A percentile compares a stretch with the other conserved stretches of the same genome.
phyloP scores from a whole-genome alignment of 148 eudicot genomes.

The Fagopyrum tataricum region DNA sequence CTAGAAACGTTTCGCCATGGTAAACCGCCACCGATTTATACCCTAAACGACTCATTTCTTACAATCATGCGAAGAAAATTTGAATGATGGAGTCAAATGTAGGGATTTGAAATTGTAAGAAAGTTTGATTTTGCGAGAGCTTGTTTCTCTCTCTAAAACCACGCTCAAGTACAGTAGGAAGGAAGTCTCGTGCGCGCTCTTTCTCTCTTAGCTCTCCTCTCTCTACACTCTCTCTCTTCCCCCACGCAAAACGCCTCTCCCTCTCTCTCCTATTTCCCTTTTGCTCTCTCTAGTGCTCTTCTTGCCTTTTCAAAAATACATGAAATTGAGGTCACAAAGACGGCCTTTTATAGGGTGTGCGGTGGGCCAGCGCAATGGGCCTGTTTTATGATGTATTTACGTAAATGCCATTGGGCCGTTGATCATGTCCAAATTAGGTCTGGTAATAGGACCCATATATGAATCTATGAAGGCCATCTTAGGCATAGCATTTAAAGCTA shows the following conservation, averaged over 20 bases:
- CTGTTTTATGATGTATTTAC: background rate
- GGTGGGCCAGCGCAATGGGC: constrained; percentile 5
- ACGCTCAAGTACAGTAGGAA: constrained; percentile 4
- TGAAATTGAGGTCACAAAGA: background rate
- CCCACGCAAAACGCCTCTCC: background rate
- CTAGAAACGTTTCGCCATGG: constrained; percentile 51
- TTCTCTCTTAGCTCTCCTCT: constrained; percentile 4
- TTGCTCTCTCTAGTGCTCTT: background rate
- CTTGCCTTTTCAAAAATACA: background rate
- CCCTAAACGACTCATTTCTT: constrained; percentile 53
- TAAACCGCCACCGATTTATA: constrained; percentile 52
- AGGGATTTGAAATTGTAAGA: background rate
- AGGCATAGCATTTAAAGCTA: too few species aligned
- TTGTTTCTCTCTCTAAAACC: background rate
- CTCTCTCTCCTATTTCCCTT: background rate
- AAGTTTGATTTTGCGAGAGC: background rate
- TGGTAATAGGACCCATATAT: too few species aligned
- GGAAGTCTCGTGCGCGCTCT: constrained; percentile 6
- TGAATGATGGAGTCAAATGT: background rate
- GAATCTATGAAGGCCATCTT: too few species aligned
- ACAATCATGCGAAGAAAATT: background rate
- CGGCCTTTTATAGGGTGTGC: background rate
- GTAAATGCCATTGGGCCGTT: constrained; percentile 8
- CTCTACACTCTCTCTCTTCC: background rate
- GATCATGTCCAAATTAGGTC: background rate